These are phyloP conservation scores for Russula vinacea DNA, from an alignment of 768 basidiomycete genomes.

Conservation along the genomic window DNA sequence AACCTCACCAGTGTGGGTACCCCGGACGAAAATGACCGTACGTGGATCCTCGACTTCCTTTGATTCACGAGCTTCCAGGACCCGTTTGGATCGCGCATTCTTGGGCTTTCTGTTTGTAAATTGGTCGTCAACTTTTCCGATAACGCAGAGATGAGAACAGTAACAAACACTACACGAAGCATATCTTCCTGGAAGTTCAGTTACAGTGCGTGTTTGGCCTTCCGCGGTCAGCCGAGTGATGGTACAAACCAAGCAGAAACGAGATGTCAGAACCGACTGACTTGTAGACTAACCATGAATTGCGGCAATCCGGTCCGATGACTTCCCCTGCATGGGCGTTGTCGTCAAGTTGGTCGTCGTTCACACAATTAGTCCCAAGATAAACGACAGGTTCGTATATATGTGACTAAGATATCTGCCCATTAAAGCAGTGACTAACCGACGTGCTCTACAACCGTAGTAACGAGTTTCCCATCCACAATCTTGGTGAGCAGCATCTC, in stretches of 20 bases:
- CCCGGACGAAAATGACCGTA: slow-evolving; percentile 86
- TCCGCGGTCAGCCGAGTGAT: background rate
- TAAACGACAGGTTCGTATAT: background rate
- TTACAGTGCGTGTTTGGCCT: background rate
- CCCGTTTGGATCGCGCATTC: slow-evolving; percentile 94
- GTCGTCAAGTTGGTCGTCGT: too few relatives aligned
- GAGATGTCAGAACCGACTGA: background rate
- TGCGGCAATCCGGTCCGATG: background rate
- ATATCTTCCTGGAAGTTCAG: slow-evolving; percentile 1
- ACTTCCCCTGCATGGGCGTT: too few relatives aligned
- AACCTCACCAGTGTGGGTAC: slow-evolving; percentile 79
- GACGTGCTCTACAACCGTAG: slow-evolving; percentile 83
- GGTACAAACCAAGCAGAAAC: background rate
- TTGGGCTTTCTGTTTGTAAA: slow-evolving; percentile 70
- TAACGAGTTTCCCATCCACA: slow-evolving; percentile 78
- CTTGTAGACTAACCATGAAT: background rate
- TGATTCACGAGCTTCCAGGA: slow-evolving; percentile 77
- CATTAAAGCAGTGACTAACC: slow-evolving; percentile 39
- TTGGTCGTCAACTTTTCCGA: background rate
- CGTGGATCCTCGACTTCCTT: slow-evolving; percentile 88
- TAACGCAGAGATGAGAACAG: background rate
- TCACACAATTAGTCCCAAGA: background rate
- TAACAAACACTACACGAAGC: slow-evolving; percentile 27
- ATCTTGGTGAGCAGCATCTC: slow-evolving; percentile 93
- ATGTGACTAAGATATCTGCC: background rate